Conservation (phyloP, 305 asterid genomes). For the Fraxinus albicans region DNA sequence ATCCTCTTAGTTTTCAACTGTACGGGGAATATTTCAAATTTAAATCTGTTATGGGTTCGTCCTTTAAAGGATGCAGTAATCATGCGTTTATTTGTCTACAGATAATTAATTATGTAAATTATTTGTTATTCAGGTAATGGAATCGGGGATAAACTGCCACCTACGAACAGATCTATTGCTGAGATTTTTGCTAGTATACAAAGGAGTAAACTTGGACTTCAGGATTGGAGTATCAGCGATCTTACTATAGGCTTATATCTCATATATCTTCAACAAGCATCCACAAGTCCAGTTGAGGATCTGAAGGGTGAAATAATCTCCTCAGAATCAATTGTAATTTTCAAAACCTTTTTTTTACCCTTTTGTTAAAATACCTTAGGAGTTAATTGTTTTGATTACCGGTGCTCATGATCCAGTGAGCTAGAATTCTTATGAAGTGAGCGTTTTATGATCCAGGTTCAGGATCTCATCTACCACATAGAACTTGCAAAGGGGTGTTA, state of each 20-base stretch:
- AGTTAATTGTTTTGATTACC: neutral
- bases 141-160: constrained; percentile 39
- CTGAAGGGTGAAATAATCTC: constrained; percentile 38
- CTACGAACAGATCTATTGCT: constrained; percentile 36
- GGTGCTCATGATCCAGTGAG: neutral
- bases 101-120: neutral
- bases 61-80: neutral
- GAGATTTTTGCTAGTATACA: constrained; percentile 52
- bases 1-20: neutral
- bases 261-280: constrained; percentile 49
- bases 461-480: constrained; percentile 79
- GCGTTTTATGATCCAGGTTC: constrained; percentile 53
- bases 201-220: constrained; percentile 47
- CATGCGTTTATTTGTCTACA: neutral
- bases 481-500: constrained; percentile 92
- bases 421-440: constrained; percentile 10
- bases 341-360: neutral
- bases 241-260: constrained; percentile 54
- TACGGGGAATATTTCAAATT: neutral
- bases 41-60: neutral
- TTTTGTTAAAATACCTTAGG: neutral
- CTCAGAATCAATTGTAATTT: constrained; percentile 40
- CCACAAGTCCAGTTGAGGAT: constrained; percentile 37
- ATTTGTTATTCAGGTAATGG: constrained; percentile 32
- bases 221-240: constrained; percentile 59